Base-by-base conservation (phyloP, 179 eudicot species). In the Spergularia azorica region DNA sequence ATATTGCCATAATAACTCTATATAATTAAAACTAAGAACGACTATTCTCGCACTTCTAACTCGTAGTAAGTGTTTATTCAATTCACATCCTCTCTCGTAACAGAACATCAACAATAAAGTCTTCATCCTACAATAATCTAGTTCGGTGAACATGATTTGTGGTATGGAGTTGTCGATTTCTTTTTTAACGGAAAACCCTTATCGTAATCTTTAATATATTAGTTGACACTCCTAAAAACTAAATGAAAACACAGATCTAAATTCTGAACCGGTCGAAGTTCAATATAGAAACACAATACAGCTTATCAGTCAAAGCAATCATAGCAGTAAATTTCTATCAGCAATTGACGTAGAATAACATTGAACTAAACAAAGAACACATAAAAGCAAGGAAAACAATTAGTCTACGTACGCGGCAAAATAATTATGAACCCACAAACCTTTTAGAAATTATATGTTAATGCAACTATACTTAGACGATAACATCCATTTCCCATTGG, bases 321-420 rank as follows among this genome's bases (percentile, higher is more conserved):
- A 79, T 79, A 79, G 58, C 39, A 61, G 66, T 74, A 21, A 78
- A 55, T 36, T 59, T 32, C 52, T 58, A 52, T 36, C 68, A 59
- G 58, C 52, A 69, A 46, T 58, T 68, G 73, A 76, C 74, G 62
- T 75, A 55, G 48, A 36, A 71, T 62, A 41, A 14, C 54, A 80
- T 61, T 79, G 18, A 68, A 60, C 78, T 56, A 46, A 62, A 67
- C 43, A 66, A 79, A 74, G 43, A 51, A n/a, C 50, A 75, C 20
- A 76, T 43, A n/a, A 70, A 67, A 52, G 20, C 46, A 48, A 57
- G 72, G 57, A 61, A 52, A 71, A 70, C 82, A 78, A 76, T 79
- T 63, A 66, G 81, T 82, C 79, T 59, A 64, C 68, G 56, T 72
- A 79, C 82, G 72, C 85, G 82, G 82, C 82, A 79, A 79, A 39